phyloP scores from a whole-genome alignment of 306 rosid genomes.

The Cucurbita moschata region DNA sequence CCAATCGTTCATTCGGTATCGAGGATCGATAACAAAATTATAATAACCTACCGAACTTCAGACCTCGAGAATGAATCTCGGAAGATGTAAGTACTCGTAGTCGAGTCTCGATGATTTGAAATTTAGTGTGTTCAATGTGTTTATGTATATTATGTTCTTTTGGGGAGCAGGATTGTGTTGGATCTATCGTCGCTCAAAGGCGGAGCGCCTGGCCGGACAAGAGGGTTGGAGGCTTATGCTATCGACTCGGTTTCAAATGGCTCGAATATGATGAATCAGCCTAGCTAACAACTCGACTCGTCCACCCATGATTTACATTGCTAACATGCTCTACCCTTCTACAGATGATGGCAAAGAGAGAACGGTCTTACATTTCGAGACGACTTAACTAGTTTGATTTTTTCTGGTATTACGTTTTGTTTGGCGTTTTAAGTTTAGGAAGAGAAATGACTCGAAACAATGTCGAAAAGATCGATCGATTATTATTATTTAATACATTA shows the following conservation, averaged over 20 bases:
- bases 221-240: constrained; percentile 55
- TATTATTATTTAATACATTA: neutral
- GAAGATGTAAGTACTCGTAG: constrained; percentile 40
- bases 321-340: constrained; percentile 31
- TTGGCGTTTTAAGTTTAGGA: neutral
- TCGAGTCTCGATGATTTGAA: neutral
- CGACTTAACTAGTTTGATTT: neutral
- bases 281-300: constrained; percentile 31
- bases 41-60: constrained; percentile 34
- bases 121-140: neutral
- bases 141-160: neutral
- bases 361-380: neutral
- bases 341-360: neutral
- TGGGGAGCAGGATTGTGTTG: constrained; percentile 47
- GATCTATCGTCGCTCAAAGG: constrained; percentile 66
- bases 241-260: constrained; percentile 31
- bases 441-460: constrained; percentile 1
- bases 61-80: constrained; percentile 34
- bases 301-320: constrained; percentile 1
- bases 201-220: constrained; percentile 84
- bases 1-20: constrained; percentile 38
- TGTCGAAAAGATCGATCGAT: neutral
- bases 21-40: constrained; percentile 40
- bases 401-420: neutral
- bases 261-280: constrained; percentile 17